phyloP scores from a whole-genome alignment of 78 protist species.

The Diacronema lutheri region DNA sequence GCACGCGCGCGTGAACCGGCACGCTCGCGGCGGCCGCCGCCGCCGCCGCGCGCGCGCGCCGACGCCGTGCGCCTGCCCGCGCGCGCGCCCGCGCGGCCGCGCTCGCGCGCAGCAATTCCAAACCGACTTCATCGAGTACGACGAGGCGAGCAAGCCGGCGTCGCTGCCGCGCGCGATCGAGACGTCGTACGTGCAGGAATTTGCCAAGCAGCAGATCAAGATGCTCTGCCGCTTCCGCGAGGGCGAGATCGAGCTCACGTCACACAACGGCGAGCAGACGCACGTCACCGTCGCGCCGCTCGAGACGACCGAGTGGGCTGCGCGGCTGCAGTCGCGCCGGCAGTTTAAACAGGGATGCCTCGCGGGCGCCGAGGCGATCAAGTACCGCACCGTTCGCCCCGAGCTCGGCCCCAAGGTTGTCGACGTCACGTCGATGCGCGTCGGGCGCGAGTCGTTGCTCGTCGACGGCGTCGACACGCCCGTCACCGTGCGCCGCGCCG shows the following conservation, averaged over 20 bases:
- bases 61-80: background rate
- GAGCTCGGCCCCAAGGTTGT: background rate
- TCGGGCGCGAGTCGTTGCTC: background rate
- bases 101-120: background rate
- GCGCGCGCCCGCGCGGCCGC: background rate
- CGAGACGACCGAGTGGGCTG: background rate
- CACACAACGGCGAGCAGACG: slow-evolving; percentile 21
- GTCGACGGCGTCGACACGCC: background rate
- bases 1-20: background rate
- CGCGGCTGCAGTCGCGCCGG: background rate
- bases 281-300: background rate
- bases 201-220: too few species aligned
- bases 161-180: too few species aligned
- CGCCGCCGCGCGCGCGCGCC: background rate
- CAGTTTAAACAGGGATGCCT: background rate
- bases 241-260: background rate
- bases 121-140: background rate
- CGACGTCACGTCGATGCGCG: background rate
- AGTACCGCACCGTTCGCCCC: background rate
- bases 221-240: background rate
- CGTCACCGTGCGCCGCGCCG: background rate
- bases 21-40: background rate
- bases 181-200: too few species aligned
- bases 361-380: too few species aligned
- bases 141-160: background rate